Percentiles rank a stretch among this genome's conserved stretches.
phyloP scores from a whole-genome alignment of 148 eudicot species.

The Euryodendron excelsum region DNA sequence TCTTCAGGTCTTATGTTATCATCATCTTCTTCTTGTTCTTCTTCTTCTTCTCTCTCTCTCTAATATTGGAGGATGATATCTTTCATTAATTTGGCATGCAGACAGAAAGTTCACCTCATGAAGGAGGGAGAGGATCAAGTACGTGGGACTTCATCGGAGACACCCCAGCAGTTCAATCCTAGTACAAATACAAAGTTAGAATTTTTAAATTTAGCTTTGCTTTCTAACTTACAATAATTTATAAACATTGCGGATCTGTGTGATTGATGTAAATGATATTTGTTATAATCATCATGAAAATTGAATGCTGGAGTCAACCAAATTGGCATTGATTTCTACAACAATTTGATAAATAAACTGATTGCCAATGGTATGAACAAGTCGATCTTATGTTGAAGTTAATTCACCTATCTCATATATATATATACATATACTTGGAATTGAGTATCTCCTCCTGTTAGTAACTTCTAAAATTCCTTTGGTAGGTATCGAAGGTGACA shows the following conservation, averaged over 20 bases:
- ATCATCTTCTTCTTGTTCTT: too few species aligned
- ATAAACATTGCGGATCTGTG: neutral
- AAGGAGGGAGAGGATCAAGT: neutral
- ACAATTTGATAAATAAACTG: constrained; percentile 7
- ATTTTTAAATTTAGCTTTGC: neutral
- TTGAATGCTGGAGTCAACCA: constrained; percentile 4
- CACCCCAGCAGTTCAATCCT: neutral
- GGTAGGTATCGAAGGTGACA: constrained; percentile 5
- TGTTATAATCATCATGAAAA: neutral
- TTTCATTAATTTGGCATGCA: neutral
- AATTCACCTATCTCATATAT: neutral
- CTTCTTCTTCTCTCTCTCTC: too few species aligned
- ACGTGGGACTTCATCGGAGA: neutral
- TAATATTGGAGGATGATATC: too few species aligned
- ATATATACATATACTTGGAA: neutral
- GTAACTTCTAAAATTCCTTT: neutral
- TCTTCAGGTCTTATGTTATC: neutral
- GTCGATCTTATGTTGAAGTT: neutral
- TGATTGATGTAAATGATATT: neutral
- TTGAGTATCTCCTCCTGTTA: neutral
- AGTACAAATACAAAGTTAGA: neutral
- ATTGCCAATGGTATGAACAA: neutral
- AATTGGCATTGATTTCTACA: constrained; percentile 5
- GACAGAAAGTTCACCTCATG: neutral
- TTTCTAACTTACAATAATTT: neutral